Evolutionary conservation across 148 eudicot species (phyloP).

Genomic region (Nepenthes mirabilis): DNA sequence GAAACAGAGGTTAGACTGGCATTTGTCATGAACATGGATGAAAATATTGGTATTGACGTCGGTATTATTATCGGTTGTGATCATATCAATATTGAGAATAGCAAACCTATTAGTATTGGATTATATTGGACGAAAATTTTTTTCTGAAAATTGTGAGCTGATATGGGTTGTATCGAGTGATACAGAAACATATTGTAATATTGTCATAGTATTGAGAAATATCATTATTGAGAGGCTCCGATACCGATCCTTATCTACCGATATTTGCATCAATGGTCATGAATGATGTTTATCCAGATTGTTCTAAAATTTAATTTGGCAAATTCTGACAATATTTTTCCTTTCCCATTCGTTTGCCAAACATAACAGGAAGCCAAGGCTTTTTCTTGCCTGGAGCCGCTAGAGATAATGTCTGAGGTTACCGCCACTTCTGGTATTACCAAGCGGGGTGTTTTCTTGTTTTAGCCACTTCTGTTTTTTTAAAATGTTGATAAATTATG

Average conservation of each 20-base stretch:
- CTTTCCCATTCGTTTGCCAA: background rate
- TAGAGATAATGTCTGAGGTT: constrained; percentile 19
- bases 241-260: too few species aligned
- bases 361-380: constrained; percentile 32
- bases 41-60: too few species aligned
- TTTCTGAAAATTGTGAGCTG: too few species aligned
- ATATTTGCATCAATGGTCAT: background rate
- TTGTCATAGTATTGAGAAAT: too few species aligned
- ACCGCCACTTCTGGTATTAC: constrained; percentile 40
- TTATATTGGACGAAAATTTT: too few species aligned
- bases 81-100: too few species aligned
- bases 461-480: background rate
- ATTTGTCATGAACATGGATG: background rate
- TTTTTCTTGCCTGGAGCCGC: constrained; percentile 27
- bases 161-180: too few species aligned
- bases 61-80: too few species aligned
- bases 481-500: constrained; percentile 7
- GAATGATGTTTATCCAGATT: constrained; percentile 1
- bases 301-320: constrained; percentile 1
- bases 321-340: constrained; percentile 5
- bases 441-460: constrained; percentile 4
- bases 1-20: constrained; percentile 15
- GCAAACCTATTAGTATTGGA: too few species aligned
- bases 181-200: too few species aligned
- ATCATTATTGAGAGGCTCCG: too few species aligned